Conservation (phyloP, 2,329 filamentous ascomycete genomes). For the Exophiala bonariae region DNA sequence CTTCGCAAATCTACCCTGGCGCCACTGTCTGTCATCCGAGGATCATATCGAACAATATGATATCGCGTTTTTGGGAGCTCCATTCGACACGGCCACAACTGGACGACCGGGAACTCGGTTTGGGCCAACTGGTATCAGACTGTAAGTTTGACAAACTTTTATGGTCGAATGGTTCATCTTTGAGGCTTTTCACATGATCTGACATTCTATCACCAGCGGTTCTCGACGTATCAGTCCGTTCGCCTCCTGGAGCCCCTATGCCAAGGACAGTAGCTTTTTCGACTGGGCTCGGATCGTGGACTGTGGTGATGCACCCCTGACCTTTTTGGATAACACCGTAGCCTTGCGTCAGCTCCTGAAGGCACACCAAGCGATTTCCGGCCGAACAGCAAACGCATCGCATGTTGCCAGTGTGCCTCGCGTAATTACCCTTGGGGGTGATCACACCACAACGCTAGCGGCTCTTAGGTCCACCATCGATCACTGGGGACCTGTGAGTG, state of each 20-base stretch:
- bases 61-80: slow-evolving; percentile 50
- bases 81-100: slow-evolving; percentile 54
- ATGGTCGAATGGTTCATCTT: no score
- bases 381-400: slow-evolving; percentile 44
- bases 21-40: slow-evolving; percentile 32
- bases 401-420: slow-evolving; percentile 44
- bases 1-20: slow-evolving; percentile 36
- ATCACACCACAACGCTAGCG: slow-evolving; percentile 57
- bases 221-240: slow-evolving; percentile 48
- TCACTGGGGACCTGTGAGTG: slow-evolving; percentile 54
- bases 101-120: slow-evolving; percentile 54
- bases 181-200: no score
- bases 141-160: slow-evolving; percentile 24
- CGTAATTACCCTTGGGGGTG: slow-evolving; percentile 56
- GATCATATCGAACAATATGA: slow-evolving; percentile 32
- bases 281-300: slow-evolving; percentile 56
- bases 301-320: slow-evolving; percentile 56
- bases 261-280: slow-evolving; percentile 46
- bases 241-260: slow-evolving; percentile 49
- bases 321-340: slow-evolving; percentile 55
- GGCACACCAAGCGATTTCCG: slow-evolving; percentile 51
- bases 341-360: slow-evolving; percentile 55
- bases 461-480: slow-evolving; percentile 51
- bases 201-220: slow-evolving; percentile 32
- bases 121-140: slow-evolving; percentile 53